Base-by-base conservation (phyloP, 2,329 filamentous ascomycete genomes). In the Phyllosticta paracitricarpa region DNA sequence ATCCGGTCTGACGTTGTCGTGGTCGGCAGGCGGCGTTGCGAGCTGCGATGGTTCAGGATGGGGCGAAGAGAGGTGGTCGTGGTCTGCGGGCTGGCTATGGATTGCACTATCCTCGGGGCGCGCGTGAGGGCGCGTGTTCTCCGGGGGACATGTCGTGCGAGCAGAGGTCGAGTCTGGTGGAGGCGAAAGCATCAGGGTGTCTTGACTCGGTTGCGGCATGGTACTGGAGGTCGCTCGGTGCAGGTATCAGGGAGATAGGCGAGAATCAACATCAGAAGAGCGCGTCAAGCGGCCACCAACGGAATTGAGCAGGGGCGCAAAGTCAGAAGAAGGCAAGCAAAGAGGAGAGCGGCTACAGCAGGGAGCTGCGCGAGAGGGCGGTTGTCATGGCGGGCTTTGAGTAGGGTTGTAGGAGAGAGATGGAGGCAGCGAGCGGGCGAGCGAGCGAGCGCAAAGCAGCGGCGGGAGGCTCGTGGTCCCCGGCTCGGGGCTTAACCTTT, bases 161-260 rank as follows among this genome's bases (percentile, higher is more conserved):
- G 72, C 70, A 66, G 76, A 73, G 66, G 76, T 70, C 70, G 72
- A 72, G 76, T 76, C 69, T 74, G 61, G 65, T 30, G 64, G 74
- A 66, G 70, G 66, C 67, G 73, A 72, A 67, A 72, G 72, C 67
- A 76, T 71, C 58, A 68, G 69, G 69, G 72, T 73, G 70, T 72
- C 73, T 71, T 70, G 76, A 74, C 73, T 77, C 67, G 75, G 76
- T 62, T 78, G 81, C 68, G 79, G 79, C 79, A 82, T 82, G 72
- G 71, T 75, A 52, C 12, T 33, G 52, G 40, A 4, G 14, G 40
- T n/a, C 40, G 59, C 40, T 61, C 40, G 35, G 40, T 40, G 54
- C 59, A 57, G 30, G 54, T 51, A 48, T 58, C 60, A 62, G 60
- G 60, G 60, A 33, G 60, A 58, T 51, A n/a, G 33, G 40, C 51